Conservation (phyloP, 495 filamentous ascomycete species). For the Penicillium simplicissimum region DNA sequence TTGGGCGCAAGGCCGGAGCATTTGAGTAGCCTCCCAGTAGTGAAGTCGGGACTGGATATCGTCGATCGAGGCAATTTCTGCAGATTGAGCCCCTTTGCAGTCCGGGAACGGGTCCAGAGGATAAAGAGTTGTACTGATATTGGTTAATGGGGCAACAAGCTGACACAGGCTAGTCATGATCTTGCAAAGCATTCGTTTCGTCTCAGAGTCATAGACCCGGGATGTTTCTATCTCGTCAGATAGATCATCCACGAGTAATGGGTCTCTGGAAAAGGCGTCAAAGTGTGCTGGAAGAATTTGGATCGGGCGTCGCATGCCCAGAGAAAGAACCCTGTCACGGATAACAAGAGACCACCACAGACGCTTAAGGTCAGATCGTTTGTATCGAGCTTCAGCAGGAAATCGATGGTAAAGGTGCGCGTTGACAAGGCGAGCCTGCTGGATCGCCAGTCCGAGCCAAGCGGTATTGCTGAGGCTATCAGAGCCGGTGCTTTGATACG, state of each 20-base stretch:
- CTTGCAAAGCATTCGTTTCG: neutral
- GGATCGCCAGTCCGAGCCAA: neutral
- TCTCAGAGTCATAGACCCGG: neutral
- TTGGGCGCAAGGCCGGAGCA: neutral
- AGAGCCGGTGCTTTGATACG: neutral
- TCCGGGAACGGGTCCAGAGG: conserved; percentile 3
- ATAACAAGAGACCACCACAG: conserved; percentile 1
- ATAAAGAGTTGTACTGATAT: neutral
- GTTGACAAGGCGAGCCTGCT: neutral
- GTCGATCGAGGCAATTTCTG: neutral
- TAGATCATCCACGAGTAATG: neutral
- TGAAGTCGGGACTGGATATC: conserved; percentile 1
- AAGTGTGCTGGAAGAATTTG: neutral
- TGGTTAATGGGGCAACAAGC: neutral
- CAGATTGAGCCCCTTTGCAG: neutral
- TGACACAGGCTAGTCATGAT: conserved; percentile 5
- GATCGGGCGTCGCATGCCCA: conserved; percentile 1
- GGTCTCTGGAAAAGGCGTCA: neutral
- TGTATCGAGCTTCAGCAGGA: neutral
- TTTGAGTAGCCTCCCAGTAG: neutral
- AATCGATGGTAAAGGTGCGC: conserved; percentile 2
- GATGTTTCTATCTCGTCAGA: neutral
- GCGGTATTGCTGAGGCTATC: neutral
- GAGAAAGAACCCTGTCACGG: neutral
- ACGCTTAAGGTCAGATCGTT: neutral